phyloP scores from a whole-genome alignment of 1,284 basidiomycete species.

The Veloporphyrellus conicus region DNA sequence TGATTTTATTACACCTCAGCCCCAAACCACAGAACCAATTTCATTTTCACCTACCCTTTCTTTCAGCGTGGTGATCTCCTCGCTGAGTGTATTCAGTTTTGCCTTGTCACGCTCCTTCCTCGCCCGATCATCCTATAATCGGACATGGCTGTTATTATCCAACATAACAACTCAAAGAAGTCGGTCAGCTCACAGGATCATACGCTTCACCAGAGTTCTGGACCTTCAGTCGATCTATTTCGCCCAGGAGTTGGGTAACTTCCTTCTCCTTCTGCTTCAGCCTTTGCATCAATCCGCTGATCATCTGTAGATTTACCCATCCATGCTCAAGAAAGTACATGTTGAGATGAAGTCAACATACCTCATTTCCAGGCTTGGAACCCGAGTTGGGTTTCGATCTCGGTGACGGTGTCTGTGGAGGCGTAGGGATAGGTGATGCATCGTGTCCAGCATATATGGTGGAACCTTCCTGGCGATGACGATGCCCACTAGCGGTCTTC shows the following conservation, averaged over 20 bases:
- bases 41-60: conserved; percentile 47
- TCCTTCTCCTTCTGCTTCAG: conserved; percentile 83
- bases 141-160: background rate
- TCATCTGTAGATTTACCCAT: conserved; percentile 41
- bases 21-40: background rate
- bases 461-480: conserved; percentile 42
- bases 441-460: conserved; percentile 12
- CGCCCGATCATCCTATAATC: conserved; percentile 65
- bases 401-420: conserved; percentile 34
- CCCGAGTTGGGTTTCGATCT: conserved; percentile 38
- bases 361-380: conserved; percentile 53
- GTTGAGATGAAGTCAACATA: conserved; percentile 16
- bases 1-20: conserved; percentile 35
- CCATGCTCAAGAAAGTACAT: background rate
- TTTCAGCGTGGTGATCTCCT: conserved; percentile 74
- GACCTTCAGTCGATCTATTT: conserved; percentile 61
- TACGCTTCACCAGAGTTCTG: conserved; percentile 54
- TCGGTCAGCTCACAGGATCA: conserved; percentile 48
- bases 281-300: conserved; percentile 77
- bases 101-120: conserved; percentile 71
- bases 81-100: conserved; percentile 71
- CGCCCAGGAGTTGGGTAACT: conserved; percentile 68
- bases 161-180: conserved; percentile 2
- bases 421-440: background rate
- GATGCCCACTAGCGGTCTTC: conserved; percentile 52